Percentiles rank a stretch among this genome's conserved stretches.
Evolutionary conservation across 2,329 filamentous ascomycete genomes (phyloP).

Genomic region (Orbilia blumenaviensis): DNA sequence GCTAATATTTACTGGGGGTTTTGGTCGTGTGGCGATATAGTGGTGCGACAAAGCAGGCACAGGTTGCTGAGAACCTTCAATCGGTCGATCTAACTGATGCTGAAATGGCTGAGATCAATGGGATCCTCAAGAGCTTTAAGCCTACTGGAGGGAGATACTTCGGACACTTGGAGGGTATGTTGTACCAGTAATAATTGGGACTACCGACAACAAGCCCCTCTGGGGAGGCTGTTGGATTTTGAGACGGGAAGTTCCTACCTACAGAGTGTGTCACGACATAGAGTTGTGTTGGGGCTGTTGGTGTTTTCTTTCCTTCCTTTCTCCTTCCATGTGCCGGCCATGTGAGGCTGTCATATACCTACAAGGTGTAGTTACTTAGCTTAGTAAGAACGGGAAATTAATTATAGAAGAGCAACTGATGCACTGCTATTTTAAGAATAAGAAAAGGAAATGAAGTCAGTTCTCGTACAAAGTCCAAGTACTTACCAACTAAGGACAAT

Average conservation of each 20-base stretch:
- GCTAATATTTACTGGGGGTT: background rate
- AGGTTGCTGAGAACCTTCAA: conserved; percentile 70
- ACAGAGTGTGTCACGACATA: too few relatives aligned
- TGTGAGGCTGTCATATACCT: too few relatives aligned
- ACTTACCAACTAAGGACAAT: background rate
- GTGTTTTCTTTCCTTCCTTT: background rate
- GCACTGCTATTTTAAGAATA: background rate
- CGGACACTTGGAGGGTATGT: background rate
- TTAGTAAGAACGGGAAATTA: too few relatives aligned
- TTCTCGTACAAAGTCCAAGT: background rate
- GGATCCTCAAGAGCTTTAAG: conserved; percentile 64
- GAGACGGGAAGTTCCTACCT: background rate
- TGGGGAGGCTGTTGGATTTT: background rate
- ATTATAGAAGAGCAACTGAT: background rate
- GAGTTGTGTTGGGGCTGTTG: background rate
- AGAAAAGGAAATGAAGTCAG: background rate
- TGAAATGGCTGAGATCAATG: conserved; percentile 67
- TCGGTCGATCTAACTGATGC: conserved; percentile 65
- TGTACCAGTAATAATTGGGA: conserved; percentile 6
- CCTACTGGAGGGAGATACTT: conserved; percentile 29
- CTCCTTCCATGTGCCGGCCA: background rate
- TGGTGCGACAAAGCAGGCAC: conserved; percentile 58
- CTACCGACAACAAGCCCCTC: background rate
- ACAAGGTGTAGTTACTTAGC: too few relatives aligned
- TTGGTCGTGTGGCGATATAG: conserved; percentile 27